These are phyloP conservation scores for Geotrichum siamense DNA, from an alignment of 1,139 yeast species.

Conservation along the genomic window DNA sequence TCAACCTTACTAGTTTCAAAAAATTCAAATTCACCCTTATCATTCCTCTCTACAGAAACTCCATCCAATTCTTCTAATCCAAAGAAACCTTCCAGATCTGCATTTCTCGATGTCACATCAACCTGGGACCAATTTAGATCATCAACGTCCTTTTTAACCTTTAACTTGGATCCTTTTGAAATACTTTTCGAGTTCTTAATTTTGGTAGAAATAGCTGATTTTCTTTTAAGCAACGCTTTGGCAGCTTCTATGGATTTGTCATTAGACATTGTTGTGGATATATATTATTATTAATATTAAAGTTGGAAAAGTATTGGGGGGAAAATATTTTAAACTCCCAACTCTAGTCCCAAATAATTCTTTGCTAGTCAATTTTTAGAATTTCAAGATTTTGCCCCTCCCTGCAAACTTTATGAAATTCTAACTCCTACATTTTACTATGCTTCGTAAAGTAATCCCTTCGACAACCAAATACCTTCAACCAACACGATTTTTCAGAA, in stretches of 20 bases:
- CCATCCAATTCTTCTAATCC: slow-evolving; percentile 94
- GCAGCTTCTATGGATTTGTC: slow-evolving; percentile 2
- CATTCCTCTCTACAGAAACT: slow-evolving; percentile 60
- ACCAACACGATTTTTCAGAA: not conserved
- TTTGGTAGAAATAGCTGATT: not conserved
- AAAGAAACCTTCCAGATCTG: slow-evolving; percentile 81
- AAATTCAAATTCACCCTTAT: slow-evolving; percentile 60
- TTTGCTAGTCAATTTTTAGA: too few relatives aligned
- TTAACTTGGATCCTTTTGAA: slow-evolving; percentile 1
- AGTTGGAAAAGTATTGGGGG: too few relatives aligned
- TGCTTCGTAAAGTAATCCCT: not conserved
- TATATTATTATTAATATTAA: too few relatives aligned
- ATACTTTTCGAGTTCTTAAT: not conserved
- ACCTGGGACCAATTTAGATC: slow-evolving; percentile 66
- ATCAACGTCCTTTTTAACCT: slow-evolving; percentile 21
- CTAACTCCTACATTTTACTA: not conserved
- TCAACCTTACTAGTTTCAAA: slow-evolving; percentile 34
- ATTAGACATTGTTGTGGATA: not conserved
- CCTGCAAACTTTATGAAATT: too few relatives aligned
- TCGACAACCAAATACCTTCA: not conserved
- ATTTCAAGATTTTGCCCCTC: too few relatives aligned
- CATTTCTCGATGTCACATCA: slow-evolving; percentile 64
- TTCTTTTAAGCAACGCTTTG: slow-evolving; percentile 4
- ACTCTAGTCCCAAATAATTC: too few relatives aligned
- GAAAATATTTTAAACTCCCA: too few relatives aligned